Evolutionary conservation across 1,139 yeast genomes (phyloP), one percentile per base, ranked within the genome.

Genomic region (Taphrina pruni): DNA sequence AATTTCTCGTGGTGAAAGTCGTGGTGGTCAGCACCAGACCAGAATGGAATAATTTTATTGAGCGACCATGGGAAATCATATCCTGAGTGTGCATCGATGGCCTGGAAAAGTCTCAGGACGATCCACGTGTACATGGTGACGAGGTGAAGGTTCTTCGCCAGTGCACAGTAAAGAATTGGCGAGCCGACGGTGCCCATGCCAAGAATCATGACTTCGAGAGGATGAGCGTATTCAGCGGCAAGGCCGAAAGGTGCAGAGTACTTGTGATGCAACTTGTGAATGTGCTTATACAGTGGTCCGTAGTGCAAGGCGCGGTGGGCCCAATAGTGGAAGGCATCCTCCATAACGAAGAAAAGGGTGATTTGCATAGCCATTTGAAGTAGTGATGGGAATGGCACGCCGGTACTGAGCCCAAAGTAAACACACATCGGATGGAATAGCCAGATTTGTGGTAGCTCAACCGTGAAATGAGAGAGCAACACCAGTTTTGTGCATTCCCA

Each of bases 21-120:
- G 78, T 93, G 98, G 79, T 93, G 98, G 76, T 90, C 97, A 26
- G 98, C 97, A 71, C 98, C 98, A 20, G 98, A 96, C 98, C 98
- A 93, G 80, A 93, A 85, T 48, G 97, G 97, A 71, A 93, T 78
- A 80, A 92, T 87, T 77, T 92, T 90, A 81, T 90, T 93, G 77
- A 93, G 84, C 6, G 97, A 90, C 92, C 96, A 88, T 70, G 98
- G 97, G 85, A 93, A 93, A 76, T 93, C 97, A 80, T 93, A 93
- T 70, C 98, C 98, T 0, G 97, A 91, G 79, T 93, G 98, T 43
- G 97, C 89, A 78, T 93, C 98, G 70, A 93, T 92, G 8, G 98
- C 98, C 81, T 93, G 98, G 81, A 88, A 87, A 74, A 93, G 85
- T 77, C 98, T 86, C 74, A 90, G 79, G n/a, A 89, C 84, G 75